These are phyloP conservation scores for Ploettnerulaceae sp. DNA, from an alignment of 2,329 filamentous ascomycete genomes.

Conservation along the genomic window DNA sequence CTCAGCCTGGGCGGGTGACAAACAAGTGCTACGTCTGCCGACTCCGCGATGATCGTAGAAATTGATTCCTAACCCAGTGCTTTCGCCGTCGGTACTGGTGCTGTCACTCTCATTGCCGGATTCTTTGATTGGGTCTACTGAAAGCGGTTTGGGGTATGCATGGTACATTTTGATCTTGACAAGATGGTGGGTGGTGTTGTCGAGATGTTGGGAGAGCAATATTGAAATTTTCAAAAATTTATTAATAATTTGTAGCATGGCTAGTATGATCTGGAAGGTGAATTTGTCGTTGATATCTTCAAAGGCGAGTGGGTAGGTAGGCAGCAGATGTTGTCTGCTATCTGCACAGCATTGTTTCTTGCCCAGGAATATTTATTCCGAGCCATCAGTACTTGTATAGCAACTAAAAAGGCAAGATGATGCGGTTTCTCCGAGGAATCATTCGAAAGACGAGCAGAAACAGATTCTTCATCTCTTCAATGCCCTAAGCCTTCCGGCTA, in stretches of 20 bases:
- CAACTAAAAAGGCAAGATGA: too few relatives aligned
- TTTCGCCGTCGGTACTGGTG: not conserved
- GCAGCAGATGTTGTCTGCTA: too few relatives aligned
- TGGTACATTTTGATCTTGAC: not conserved
- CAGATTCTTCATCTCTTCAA: too few relatives aligned
- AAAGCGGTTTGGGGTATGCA: not conserved
- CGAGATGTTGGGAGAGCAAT: not conserved
- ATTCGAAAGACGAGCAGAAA: too few relatives aligned
- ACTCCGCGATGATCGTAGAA: constrained; percentile 16
- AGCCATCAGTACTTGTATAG: too few relatives aligned
- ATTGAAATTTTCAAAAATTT: not conserved
- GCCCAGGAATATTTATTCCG: too few relatives aligned
- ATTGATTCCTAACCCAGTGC: constrained; percentile 15
- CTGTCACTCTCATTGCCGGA: not conserved
- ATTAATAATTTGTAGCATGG: not conserved
- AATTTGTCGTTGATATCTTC: not conserved
- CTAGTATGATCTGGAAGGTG: not conserved
- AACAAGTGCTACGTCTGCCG: not conserved
- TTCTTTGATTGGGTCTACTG: not conserved
- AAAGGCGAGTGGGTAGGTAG: not conserved
- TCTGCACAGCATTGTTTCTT: too few relatives aligned
- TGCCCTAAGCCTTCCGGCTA: too few relatives aligned
- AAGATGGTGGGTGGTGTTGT: not conserved
- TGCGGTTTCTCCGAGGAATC: not conserved
- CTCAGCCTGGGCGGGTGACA: not conserved